Base-by-base conservation (phyloP, 805 yeast species). In the Pichia occidentalis region DNA sequence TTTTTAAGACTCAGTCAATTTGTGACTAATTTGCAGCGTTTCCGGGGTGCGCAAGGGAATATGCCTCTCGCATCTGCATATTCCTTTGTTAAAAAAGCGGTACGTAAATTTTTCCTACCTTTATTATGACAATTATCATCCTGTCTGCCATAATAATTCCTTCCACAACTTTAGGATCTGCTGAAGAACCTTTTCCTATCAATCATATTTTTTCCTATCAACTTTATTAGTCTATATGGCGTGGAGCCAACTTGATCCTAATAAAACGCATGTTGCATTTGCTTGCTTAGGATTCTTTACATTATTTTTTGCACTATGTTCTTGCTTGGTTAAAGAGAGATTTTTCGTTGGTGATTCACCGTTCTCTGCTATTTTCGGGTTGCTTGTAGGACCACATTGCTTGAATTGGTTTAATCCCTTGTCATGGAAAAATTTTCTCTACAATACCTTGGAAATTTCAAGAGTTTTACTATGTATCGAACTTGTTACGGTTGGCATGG, bases 401-500 rank as follows among this genome's bases (percentile, higher is more conserved):
- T 54, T 75, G n/a, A 53, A 63, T 24, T 75, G 82, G 79, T 66
- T 77, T 36, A 55, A 65, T 40, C 81, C 81, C 4, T 48, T 60
- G 2, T 50, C 63, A 2, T 74, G 80, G 80, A 75, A 75, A 4
- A 68, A 74, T 42, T 54, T 68, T 22, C 71, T 67, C 35, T 62
- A 62, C 36, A 63, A 75, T 36, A 75, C 82, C 1, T 54, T 73
- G 45, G 79, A 76, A 42, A 64, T 77, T 26, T 65, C 79, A 42
- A 61, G 85, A 25, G 67, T 80, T 5, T 79, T 80, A 7, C 63
- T 80, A 45, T 77, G 81, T 49, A 70, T 80, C 40, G 86, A 80
- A 59, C 74, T 80, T 32, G 77, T 77, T 42, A 73, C 83, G 2
- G 80, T 77, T 24, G 80, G 84, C 4, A 80, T 77, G 18, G 83